Evolutionary conservation across 1,139 yeast species (phyloP), one percentile per base, ranked within the genome.

Genomic region (Candida smagusa): DNA sequence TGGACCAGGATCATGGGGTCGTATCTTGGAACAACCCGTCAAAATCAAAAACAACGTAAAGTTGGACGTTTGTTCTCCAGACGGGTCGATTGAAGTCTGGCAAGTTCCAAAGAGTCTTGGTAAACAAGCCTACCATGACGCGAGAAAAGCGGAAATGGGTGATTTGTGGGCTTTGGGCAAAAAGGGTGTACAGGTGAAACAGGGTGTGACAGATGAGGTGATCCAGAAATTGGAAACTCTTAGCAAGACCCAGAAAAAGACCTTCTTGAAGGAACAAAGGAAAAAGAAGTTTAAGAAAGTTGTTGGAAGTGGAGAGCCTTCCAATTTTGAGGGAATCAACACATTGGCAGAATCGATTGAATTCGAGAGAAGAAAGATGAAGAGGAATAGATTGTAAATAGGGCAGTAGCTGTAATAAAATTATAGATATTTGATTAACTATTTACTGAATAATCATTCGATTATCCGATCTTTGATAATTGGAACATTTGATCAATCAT

Each of bases 141-240:
- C 96, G 0, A 73, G 97, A 42, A 90, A 92, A 57, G 78, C 87
- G 0, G 65, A 62, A 28, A 77, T 80, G 53, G 96, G 97, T n/a
- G 99, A 92, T 56, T 63, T 84, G 39, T 92, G 97, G 97, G 83
- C 84, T 0, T 65, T 87, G 38, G 92, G 79, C 22, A 84, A 83
- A 33, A 90, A 90, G 63, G 73, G 82, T 7, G 79, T 72, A 9
- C 57, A 67, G 4, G 71, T 68, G 13, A 62, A 60, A 44, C 62
- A 58, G 33, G 53, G 51, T 24, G 37, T 70, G 9, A 53, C 65
- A 25, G 69, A 60, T 12, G 56, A 59, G 16, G 53, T 52, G 7
- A 56, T 55, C 35, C 65, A 63, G 7, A 64, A 64, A 39, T 55
- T 71, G 42, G 72, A 69, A 34, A 50, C 54, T 7, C 57, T 69